Percentiles rank a stretch among this genome's conserved stretches.
Conservation (phyloP, 352 stramenopile species). For the Globisporangium echinulatum region DNA sequence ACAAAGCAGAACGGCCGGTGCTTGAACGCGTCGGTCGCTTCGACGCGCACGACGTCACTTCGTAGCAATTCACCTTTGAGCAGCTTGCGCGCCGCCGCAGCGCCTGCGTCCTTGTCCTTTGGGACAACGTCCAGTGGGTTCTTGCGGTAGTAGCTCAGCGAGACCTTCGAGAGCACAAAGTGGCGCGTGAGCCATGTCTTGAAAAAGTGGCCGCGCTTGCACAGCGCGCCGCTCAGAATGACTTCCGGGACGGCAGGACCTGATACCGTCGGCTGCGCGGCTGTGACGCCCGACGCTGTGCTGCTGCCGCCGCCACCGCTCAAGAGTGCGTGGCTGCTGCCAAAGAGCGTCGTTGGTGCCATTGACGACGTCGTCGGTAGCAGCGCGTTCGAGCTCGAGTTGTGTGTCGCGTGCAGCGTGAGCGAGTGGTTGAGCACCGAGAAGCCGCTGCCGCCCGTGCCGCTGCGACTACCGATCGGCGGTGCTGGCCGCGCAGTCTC, state of each 20-base stretch:
- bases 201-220: conserved; percentile 71
- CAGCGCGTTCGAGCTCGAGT: neutral
- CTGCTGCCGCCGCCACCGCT: neutral
- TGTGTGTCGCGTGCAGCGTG: conserved; percentile 1
- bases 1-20: conserved; percentile 64
- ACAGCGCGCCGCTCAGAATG: conserved; percentile 49
- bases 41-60: conserved; percentile 53
- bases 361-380: neutral
- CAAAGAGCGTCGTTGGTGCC: neutral
- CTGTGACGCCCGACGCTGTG: neutral
- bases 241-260: conserved; percentile 20
- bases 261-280: neutral
- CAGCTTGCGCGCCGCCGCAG: conserved; percentile 43
- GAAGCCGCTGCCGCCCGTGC: neutral
- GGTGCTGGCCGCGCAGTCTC: neutral
- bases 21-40: conserved; percentile 49
- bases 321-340: neutral
- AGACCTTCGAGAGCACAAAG: conserved; percentile 52
- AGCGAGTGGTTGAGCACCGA: conserved; percentile 9
- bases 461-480: neutral
- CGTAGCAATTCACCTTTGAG: conserved; percentile 59
- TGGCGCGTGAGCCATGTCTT: conserved; percentile 67
- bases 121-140: conserved; percentile 33
- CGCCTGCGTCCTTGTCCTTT: conserved; percentile 28
- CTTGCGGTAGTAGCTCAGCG: conserved; percentile 69